phyloP scores from a whole-genome alignment of 192 early-diverging fungal genomes.

The Backusella morwellensis region DNA sequence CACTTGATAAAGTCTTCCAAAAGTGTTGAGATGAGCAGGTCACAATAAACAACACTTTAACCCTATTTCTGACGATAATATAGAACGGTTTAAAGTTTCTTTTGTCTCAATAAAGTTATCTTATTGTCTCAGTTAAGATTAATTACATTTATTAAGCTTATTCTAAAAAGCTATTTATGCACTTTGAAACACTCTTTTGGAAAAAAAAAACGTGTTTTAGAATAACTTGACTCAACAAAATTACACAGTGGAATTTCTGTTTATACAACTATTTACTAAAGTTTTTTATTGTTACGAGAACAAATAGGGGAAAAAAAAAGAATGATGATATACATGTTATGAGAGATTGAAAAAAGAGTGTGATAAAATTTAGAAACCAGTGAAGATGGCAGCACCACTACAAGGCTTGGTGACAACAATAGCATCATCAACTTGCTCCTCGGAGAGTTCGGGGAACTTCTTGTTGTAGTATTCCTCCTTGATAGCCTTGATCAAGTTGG shows the following conservation, averaged over 20 bases:
- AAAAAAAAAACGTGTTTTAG: too few relatives aligned
- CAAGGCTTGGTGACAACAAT: constrained; percentile 50
- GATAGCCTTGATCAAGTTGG: constrained; percentile 58
- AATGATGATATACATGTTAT: background rate
- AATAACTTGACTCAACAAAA: too few relatives aligned
- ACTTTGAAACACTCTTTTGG: background rate
- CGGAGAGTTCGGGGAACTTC: constrained; percentile 47
- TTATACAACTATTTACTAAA: background rate
- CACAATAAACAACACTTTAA: background rate
- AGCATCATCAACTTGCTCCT: constrained; percentile 45
- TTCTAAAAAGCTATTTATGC: background rate
- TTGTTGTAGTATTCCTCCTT: constrained; percentile 65
- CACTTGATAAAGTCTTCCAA: too few relatives aligned
- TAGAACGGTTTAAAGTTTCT: background rate
- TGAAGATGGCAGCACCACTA: constrained; percentile 42
- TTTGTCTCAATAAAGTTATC: background rate
- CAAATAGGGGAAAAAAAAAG: background rate
- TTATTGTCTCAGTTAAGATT: background rate
- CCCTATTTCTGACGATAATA: background rate
- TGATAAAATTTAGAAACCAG: constrained; percentile 17
- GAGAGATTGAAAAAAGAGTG: background rate
- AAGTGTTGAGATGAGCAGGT: background rate
- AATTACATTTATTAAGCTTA: background rate
- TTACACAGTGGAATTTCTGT: background rate
- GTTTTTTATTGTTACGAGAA: background rate